A percentile compares a stretch with the other conserved stretches of the same genome.
phyloP scores from a whole-genome alignment of 78 protist species.

The Dictyostelium purpureum region DNA sequence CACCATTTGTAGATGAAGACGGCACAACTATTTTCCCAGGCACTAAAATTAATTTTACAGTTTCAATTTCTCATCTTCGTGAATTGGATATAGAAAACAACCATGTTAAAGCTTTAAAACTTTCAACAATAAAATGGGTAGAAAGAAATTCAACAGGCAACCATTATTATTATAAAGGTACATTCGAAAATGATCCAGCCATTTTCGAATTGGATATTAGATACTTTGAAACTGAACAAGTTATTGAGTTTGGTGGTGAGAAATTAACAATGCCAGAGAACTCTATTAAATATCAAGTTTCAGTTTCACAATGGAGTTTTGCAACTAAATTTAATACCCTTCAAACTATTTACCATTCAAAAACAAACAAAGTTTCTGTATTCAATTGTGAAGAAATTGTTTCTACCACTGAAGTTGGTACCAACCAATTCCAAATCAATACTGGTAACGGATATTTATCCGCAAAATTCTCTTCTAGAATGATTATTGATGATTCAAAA shows the following conservation, averaged over 20 bases:
- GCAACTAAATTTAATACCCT: neutral
- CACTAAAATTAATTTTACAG: neutral
- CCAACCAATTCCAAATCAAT: slow-evolving; percentile 6
- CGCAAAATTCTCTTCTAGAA: slow-evolving; percentile 21
- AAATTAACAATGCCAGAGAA: slow-evolving; percentile 3
- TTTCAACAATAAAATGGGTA: neutral
- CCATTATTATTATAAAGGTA: neutral
- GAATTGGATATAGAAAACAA: neutral
- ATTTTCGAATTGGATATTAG: neutral
- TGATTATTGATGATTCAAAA: slow-evolving; percentile 12
- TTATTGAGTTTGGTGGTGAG: slow-evolving; percentile 28
- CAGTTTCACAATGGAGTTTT: slow-evolving; percentile 11
- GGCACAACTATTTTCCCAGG: slow-evolving; percentile 25
- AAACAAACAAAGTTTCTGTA: neutral
- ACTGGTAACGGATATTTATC: neutral
- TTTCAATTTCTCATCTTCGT: slow-evolving; percentile 21
- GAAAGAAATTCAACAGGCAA: neutral
- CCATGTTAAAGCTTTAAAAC: neutral
- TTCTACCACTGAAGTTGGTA: neutral
- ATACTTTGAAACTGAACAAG: neutral
- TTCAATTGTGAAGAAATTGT: neutral
- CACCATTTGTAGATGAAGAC: slow-evolving; percentile 7
- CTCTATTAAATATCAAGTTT: slow-evolving; percentile 22
- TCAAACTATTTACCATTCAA: slow-evolving; percentile 35
- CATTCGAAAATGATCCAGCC: neutral